These are phyloP conservation scores for Penicillium arizonense DNA, from an alignment of 495 filamentous ascomycete species.

Conservation along the genomic window DNA sequence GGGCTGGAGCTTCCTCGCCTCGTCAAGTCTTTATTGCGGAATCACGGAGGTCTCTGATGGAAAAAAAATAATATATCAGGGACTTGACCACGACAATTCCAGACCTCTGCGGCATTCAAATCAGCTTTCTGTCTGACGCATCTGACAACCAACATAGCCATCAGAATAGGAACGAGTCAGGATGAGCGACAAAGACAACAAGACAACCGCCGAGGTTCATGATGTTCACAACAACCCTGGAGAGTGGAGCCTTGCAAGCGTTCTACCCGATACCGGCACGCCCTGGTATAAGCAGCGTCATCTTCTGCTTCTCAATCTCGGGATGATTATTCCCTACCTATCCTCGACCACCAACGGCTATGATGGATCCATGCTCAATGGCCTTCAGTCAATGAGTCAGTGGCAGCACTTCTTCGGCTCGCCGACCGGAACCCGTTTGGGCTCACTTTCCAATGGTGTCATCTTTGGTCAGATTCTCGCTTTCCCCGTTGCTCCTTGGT, in stretches of 20 bases:
- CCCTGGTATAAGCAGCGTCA: slow-evolving; percentile 13
- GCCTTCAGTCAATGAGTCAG: slow-evolving; percentile 22
- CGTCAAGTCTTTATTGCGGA: not conserved
- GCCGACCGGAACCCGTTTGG: slow-evolving; percentile 20
- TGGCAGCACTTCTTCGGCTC: slow-evolving; percentile 22
- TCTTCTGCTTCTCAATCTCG: slow-evolving; percentile 10
- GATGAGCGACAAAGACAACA: not conserved
- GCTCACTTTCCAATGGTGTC: slow-evolving; percentile 18
- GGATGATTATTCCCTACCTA: slow-evolving; percentile 12
- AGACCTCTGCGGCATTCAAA: no score
- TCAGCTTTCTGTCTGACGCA: no score
- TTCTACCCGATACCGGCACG: slow-evolving; percentile 7
- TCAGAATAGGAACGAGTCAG: not conserved
- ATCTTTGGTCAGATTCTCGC: slow-evolving; percentile 24
- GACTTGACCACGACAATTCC: not conserved
- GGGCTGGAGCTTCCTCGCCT: no score
- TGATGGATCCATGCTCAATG: slow-evolving; percentile 32
- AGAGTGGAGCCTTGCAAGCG: slow-evolving; percentile 6
- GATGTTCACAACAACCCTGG: not conserved
- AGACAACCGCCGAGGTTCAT: not conserved
- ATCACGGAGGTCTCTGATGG: not conserved
- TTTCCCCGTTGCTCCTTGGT: slow-evolving; percentile 16
- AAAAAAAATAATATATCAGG: not conserved
- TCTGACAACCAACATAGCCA: no score
- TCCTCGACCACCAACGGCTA: slow-evolving; percentile 20